Evolutionary conservation across 768 basidiomycete genomes (phyloP).

Genomic region (Pleurotus eryngii): DNA sequence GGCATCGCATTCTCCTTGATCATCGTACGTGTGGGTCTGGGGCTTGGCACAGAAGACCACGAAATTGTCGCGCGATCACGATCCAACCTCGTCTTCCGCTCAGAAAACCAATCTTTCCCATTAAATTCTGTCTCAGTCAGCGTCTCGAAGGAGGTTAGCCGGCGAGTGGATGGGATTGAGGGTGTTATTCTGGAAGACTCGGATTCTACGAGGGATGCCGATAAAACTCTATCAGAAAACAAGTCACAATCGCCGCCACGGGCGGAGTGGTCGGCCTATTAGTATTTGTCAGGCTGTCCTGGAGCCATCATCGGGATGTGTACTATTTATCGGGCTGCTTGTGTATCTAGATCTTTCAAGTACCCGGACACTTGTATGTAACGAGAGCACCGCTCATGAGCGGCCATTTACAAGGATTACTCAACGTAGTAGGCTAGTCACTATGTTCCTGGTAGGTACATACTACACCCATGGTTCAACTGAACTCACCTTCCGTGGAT

Average conservation of each 20-base stretch:
- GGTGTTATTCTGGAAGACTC: not conserved
- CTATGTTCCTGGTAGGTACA: too few relatives aligned
- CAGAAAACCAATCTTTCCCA: not conserved
- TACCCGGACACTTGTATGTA: too few relatives aligned
- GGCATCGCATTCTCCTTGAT: slow-evolving; percentile 5
- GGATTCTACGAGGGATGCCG: not conserved
- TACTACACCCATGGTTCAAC: too few relatives aligned
- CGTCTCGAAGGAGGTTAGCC: slow-evolving; percentile 1
- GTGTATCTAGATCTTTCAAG: too few relatives aligned
- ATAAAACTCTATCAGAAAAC: not conserved
- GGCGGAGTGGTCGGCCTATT: not conserved
- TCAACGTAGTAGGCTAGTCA: too few relatives aligned
- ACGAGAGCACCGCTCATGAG: too few relatives aligned
- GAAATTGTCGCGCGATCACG: not conserved
- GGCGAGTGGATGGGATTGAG: not conserved
- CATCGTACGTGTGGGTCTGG: slow-evolving; percentile 8
- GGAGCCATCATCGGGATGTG: too few relatives aligned
- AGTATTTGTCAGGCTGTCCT: not conserved
- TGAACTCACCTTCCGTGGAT: too few relatives aligned
- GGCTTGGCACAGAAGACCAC: not conserved
- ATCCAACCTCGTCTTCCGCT: not conserved
- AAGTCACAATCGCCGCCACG: not conserved
- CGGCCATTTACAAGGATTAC: too few relatives aligned
- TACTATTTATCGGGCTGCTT: too few relatives aligned
- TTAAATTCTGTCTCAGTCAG: not conserved